Base-by-base conservation (phyloP, 495 filamentous ascomycete genomes). In the Tetracladium setigerum region DNA sequence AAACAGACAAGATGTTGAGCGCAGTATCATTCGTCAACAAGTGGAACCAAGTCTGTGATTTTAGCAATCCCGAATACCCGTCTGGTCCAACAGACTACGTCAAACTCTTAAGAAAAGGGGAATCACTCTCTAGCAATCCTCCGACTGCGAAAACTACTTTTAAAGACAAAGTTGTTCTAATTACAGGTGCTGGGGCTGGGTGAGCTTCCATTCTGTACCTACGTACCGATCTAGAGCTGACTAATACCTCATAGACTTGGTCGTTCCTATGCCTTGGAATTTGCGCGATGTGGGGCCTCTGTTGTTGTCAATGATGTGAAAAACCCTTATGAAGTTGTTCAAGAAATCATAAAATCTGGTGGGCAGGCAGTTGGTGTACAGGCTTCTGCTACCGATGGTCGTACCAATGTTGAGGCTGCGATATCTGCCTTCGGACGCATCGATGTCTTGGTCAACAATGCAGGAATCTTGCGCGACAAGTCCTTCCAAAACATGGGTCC, bases 401-500 rank as follows among this genome's bases (percentile, higher is more conserved):
- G 16, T 5, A 36, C 3, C 3, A 36, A 36, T 10, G 34, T 36
- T 9, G 16, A 36, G 34, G 34, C 34, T 36, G 34, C 34, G 2
- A 36, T 36, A 2, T 36, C 34, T 36, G 34, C 24, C 8, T 48
- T 19, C 15, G 36, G 46, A 14, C 35, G 16, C 46, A 14, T 48
- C 35, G 46, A 48, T 27, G 38, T 31, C 27, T 36, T 48, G 2
- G 30, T 41, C 36, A 48, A 48, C 46, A 48, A 48, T 36, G 49
- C 49, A 3, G 56, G 59, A 6, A 50, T 70, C 37, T 37, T 52
- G 3, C 44, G 49, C 32, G 53, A 56, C 13, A 87, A 87, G 69
- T 84, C 84, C 13, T 88, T 88, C 67, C 70, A 71, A 54, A 84
- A 86, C 63, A 87, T 88, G 84, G 76, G 76, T 42, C 82, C 87